Evolutionary conservation across 257 asterid genomes (phyloP), one percentile per base, ranked within the genome.

Genomic region (Voacanga thouarsii): DNA sequence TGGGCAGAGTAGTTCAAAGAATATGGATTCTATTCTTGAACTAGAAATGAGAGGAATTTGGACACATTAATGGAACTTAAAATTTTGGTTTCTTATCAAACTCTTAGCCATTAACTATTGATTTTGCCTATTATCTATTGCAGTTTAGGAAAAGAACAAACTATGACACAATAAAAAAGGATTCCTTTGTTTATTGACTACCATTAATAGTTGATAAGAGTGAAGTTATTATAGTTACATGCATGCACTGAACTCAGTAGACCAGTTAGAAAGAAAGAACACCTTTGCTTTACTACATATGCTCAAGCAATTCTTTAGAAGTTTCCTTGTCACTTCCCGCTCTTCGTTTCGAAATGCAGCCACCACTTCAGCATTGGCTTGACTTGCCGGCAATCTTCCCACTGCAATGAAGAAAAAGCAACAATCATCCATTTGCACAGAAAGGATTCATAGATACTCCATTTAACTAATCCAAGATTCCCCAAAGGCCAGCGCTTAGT

Each of bases 341-440:
- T 94, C 97, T 83, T 81, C 86, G 39, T 80, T 80, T 71, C 96
- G 87, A 82, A 86, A 92, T 70, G 92, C 92, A 59, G 85, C 82
- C 49, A 90, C 89, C 77, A 74, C 87, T 80, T 77, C 88, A 26
- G 92, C 86, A 88, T 86, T 89, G 60, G 97, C 98, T 83, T 79
- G 91, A 79, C 88, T 86, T 77, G 93, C 96, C 30, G 97, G 98
- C 49, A 94, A 72, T 85, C 81, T 92, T 4, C 97, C 97, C 89
- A 92, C 98, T 94, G 90, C 89, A 80, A 47, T 53, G 80, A 41
- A 84, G 37, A 78, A 47, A 56, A 82, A 78, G 73, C 69, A 82
- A 21, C 49, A 67, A 60, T 28, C 66, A 72, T 19, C 57, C 23
- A 24, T 57, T 51, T 45, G 45, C 73, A 56, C 57, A 7, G 14